A percentile compares a stretch with the other conserved stretches of the same genome.
phyloP scores from a whole-genome alignment of 164 flowering plant genomes.

The Kingdonia uniflora region DNA sequence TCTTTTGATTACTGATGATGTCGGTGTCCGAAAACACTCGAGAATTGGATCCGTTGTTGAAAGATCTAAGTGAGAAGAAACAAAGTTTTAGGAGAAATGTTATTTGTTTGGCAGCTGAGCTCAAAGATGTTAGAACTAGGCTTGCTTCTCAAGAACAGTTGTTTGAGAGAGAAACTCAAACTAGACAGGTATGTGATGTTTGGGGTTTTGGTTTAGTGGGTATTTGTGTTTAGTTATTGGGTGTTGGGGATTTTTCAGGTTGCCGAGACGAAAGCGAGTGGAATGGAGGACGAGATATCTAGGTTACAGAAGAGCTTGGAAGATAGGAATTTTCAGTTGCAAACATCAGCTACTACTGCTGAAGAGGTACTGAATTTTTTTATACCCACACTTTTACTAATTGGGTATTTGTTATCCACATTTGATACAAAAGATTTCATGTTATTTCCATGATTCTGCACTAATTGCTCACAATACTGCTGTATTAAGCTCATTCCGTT shows the following conservation, averaged over 20 bases:
- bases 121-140: conserved; percentile 76
- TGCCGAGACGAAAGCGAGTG: conserved; percentile 57
- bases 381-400: no score
- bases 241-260: conserved; percentile 28
- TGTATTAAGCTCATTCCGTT: no score
- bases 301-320: conserved; percentile 56
- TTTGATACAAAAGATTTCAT: no score
- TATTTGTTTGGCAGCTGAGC: conserved; percentile 74
- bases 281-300: conserved; percentile 55
- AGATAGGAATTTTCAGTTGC: conserved; percentile 54
- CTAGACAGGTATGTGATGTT: conserved; percentile 47
- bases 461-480: no score
- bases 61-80: conserved; percentile 80
- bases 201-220: background rate
- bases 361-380: conserved; percentile 38
- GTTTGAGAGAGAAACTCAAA: conserved; percentile 51
- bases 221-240: background rate
- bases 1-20: no score
- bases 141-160: conserved; percentile 57
- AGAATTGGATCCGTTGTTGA: conserved; percentile 66
- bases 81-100: conserved; percentile 66
- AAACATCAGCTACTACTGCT: conserved; percentile 40
- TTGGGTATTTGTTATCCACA: no score
- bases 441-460: no score
- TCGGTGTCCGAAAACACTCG: background rate